Evolutionary conservation across 257 asterid genomes (phyloP).

Genomic region (Gentiana macrophylla): DNA sequence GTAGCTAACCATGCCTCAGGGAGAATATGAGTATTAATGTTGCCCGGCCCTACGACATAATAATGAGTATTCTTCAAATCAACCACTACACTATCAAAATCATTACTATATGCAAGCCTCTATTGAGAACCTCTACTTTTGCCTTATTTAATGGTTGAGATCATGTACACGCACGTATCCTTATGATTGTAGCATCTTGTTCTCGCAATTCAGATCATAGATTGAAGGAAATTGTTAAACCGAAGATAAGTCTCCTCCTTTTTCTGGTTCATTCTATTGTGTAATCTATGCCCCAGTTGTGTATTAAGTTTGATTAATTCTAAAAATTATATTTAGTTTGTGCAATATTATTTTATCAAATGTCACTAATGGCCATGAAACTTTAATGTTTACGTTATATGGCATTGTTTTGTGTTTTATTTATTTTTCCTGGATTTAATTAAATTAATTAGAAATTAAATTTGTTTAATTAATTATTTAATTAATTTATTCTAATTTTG

Average conservation of each 20-base stretch:
- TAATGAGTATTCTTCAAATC: conserved; percentile 40
- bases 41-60: conserved; percentile 51
- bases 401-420: too few species aligned
- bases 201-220: conserved; percentile 22
- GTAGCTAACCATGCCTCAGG: conserved; percentile 63
- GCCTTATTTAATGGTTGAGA: conserved; percentile 30
- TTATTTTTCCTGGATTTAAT: too few species aligned
- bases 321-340: too few species aligned
- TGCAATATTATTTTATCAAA: too few species aligned
- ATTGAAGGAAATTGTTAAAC: conserved; percentile 24
- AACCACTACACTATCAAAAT: conserved; percentile 77
- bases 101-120: conserved; percentile 36
- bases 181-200: conserved; percentile 29
- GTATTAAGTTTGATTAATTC: too few species aligned
- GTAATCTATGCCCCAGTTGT: too few species aligned
- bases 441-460: too few species aligned
- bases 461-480: too few species aligned
- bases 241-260: conserved; percentile 10
- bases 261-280: conserved; percentile 30
- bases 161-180: conserved; percentile 36
- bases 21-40: conserved; percentile 50
- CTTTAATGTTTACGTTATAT: too few species aligned
- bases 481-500: too few species aligned
- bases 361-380: too few species aligned
- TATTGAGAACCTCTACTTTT: conserved; percentile 33